These are phyloP conservation scores for Malassezia yamatoensis DNA, from an alignment of 1,284 basidiomycete species.

Conservation along the genomic window DNA sequence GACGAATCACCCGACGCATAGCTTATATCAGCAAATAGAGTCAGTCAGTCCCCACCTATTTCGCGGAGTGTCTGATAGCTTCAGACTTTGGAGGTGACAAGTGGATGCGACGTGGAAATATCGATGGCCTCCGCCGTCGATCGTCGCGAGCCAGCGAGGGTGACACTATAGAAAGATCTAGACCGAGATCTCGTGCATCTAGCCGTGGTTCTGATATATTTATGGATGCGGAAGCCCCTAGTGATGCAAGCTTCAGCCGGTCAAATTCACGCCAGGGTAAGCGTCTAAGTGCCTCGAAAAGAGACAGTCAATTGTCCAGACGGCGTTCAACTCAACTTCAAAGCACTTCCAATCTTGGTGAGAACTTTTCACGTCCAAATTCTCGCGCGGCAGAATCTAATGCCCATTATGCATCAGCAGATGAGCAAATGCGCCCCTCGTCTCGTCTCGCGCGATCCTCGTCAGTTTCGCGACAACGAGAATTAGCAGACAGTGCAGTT, in stretches of 20 bases:
- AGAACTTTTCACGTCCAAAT: background rate
- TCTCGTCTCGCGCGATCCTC: background rate
- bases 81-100: background rate
- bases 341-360: background rate
- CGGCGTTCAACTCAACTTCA: background rate
- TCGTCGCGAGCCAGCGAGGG: background rate
- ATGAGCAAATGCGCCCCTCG: background rate
- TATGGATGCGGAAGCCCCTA: background rate
- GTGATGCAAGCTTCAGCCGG: background rate
- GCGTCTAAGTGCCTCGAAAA: background rate
- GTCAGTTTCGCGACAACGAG: background rate
- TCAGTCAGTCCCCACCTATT: background rate
- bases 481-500: background rate
- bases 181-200: background rate
- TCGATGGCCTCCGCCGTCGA: background rate
- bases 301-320: background rate
- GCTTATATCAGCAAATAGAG: background rate
- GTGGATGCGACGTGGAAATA: background rate
- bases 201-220: background rate
- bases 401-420: background rate
- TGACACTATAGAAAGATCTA: no score
- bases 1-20: background rate
- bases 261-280: background rate
- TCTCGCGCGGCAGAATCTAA: background rate
- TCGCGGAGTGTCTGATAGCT: no score